These are phyloP conservation scores for Ostreobium quekettii DNA, from an alignment of 139 green algal genomes.

Conservation along the genomic window DNA sequence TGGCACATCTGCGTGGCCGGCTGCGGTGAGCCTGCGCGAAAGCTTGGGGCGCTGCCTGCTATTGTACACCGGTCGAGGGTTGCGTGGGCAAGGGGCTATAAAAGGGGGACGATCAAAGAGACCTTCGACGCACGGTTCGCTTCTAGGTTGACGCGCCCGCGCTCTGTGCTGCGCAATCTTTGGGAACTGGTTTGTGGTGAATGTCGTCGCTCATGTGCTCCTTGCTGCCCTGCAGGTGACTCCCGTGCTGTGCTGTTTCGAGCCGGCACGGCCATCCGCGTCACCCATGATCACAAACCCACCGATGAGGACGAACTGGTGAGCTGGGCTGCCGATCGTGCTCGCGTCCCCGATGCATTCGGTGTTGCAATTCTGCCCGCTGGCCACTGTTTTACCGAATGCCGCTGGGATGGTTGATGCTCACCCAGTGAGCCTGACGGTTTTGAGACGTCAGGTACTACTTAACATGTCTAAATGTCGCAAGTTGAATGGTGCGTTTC, in stretches of 20 bases:
- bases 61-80: neutral
- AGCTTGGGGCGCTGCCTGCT: neutral
- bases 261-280: neutral
- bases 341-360: too few species aligned
- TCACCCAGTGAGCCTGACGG: too few species aligned
- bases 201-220: neutral
- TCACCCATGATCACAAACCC: conserved; percentile 23
- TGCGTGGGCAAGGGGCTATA: neutral
- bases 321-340: too few species aligned
- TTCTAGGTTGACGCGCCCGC: neutral
- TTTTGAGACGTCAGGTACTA: too few species aligned
- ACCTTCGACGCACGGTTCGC: neutral
- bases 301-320: conserved; percentile 31
- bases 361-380: neutral
- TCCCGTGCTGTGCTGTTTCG: conserved; percentile 17
- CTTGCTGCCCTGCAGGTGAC: conserved; percentile 4
- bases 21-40: neutral
- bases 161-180: too few species aligned
- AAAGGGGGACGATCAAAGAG: neutral
- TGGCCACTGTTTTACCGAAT: neutral
- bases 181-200: too few species aligned
- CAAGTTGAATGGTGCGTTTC: too few species aligned
- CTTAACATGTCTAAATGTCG: too few species aligned
- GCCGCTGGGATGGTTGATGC: neutral
- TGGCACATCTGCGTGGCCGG: conserved; percentile 18